Conservation (phyloP, 345 rosid species). For the Corchorus olitorius region DNA sequence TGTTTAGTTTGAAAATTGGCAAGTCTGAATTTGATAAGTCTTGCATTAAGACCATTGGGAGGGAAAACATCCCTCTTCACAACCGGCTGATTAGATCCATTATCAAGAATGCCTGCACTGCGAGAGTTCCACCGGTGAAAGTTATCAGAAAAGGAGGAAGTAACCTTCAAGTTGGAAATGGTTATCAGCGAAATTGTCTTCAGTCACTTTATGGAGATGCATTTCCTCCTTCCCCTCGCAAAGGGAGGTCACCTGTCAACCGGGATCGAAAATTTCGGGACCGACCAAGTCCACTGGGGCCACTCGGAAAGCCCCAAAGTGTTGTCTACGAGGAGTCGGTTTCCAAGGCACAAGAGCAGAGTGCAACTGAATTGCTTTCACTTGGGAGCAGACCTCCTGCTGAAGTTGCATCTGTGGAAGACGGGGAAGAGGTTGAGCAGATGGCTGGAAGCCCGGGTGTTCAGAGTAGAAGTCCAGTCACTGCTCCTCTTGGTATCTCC, state of each 20-base stretch:
- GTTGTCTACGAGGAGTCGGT: slow-evolving; percentile 48
- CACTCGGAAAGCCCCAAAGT: slow-evolving; percentile 80
- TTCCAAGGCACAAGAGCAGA: slow-evolving; percentile 61
- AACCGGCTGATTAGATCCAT: slow-evolving; percentile 68
- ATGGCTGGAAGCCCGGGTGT: slow-evolving; percentile 67
- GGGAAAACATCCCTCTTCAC: slow-evolving; percentile 69
- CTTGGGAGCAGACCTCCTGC: slow-evolving; percentile 80
- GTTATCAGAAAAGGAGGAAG: slow-evolving; percentile 34
- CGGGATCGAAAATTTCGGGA: slow-evolving; percentile 61
- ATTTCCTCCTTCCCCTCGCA: slow-evolving; percentile 66
- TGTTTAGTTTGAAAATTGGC: slow-evolving; percentile 52
- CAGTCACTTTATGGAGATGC: slow-evolving; percentile 55
- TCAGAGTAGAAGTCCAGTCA: slow-evolving; percentile 76
- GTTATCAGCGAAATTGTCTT: slow-evolving; percentile 39
- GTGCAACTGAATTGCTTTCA: slow-evolving; percentile 75
- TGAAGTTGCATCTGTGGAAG: slow-evolving; percentile 86
- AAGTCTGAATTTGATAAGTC: slow-evolving; percentile 71
- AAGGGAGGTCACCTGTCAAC: slow-evolving; percentile 56
- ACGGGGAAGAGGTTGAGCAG: slow-evolving; percentile 97
- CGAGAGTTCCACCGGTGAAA: slow-evolving; percentile 48
- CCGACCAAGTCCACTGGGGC: slow-evolving; percentile 76
- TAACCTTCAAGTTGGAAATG: slow-evolving; percentile 35
- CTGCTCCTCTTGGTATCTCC: slow-evolving; percentile 81
- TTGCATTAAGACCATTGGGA: slow-evolving; percentile 63
- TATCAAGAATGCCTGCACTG: slow-evolving; percentile 64